phyloP scores from a whole-genome alignment of 2,329 filamentous ascomycete species.

The Davidsoniella neocaledoniae region DNA sequence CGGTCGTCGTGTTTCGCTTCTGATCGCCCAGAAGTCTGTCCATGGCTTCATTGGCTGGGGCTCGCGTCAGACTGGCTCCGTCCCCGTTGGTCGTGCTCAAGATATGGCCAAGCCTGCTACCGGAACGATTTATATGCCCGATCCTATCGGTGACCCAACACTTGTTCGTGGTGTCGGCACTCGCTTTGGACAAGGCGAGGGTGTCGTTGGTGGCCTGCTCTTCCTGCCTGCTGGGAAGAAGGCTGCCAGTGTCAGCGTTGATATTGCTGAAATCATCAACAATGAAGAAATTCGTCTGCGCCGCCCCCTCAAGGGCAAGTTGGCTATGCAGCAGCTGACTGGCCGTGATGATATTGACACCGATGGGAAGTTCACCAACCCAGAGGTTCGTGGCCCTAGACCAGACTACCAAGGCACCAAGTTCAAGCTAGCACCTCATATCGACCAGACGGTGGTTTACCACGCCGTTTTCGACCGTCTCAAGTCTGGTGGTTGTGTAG shows the following conservation, averaged over 20 bases:
- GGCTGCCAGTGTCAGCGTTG: constrained; percentile 56
- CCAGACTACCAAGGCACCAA: constrained; percentile 58
- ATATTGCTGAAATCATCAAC: constrained; percentile 66
- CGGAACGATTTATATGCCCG: constrained; percentile 75
- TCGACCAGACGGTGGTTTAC: constrained; percentile 88
- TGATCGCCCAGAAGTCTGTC: constrained; percentile 93
- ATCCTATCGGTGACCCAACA: constrained; percentile 70
- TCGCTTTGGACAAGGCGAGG: constrained; percentile 57
- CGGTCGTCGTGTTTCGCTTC: constrained; percentile 72
- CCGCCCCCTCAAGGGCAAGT: constrained; percentile 64
- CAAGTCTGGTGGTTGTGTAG: constrained; percentile 70
- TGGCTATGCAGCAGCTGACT: constrained; percentile 66
- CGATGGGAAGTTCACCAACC: constrained; percentile 44
- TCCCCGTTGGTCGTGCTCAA: constrained; percentile 85
- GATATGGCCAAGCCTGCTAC: constrained; percentile 66
- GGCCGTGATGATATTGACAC: constrained; percentile 57
- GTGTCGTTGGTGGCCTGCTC: constrained; percentile 64
- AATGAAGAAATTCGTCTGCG: constrained; percentile 73
- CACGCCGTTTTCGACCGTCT: constrained; percentile 79
- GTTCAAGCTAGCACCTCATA: constrained; percentile 80
- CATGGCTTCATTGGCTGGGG: constrained; percentile 81
- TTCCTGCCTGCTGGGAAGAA: constrained; percentile 76
- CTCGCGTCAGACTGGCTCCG: constrained; percentile 69
- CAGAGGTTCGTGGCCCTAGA: constrained; percentile 33
- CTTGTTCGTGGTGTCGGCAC: constrained; percentile 65